A percentile compares a stretch with the other conserved stretches of the same genome.
phyloP scores from a whole-genome alignment of 139 green algal genomes.

The Volvox africanus region DNA sequence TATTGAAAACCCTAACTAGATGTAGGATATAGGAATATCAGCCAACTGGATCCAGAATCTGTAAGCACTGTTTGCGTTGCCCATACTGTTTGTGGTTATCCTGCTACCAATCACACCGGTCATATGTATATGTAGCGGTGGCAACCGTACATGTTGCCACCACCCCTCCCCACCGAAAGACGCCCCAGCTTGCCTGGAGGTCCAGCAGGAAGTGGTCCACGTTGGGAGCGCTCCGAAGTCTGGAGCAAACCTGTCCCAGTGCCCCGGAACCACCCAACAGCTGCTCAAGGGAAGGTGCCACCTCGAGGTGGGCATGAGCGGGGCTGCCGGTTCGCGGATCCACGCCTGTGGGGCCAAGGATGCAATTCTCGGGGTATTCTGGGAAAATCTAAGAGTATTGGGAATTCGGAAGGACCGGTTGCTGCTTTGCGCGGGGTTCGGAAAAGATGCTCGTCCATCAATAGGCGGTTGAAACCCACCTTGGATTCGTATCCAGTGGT shows the following conservation, averaged over 20 bases:
- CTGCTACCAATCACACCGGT: too few species aligned
- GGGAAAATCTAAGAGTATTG: too few species aligned
- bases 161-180: background rate
- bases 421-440: too few species aligned
- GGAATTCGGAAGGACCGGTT: too few species aligned
- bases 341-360: slow-evolving; percentile 4
- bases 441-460: too few species aligned
- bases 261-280: slow-evolving; percentile 8
- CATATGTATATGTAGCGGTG: too few species aligned
- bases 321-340: slow-evolving; percentile 11
- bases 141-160: background rate
- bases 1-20: too few species aligned
- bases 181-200: slow-evolving; percentile 6
- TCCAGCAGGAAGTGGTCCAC: slow-evolving; percentile 13
- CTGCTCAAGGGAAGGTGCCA: slow-evolving; percentile 1
- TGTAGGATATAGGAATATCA: too few species aligned
- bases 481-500: slow-evolving; percentile 27
- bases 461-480: background rate
- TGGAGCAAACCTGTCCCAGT: background rate
- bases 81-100: too few species aligned
- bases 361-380: too few species aligned
- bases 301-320: background rate
- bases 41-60: too few species aligned
- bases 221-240: background rate
- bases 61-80: too few species aligned